Percentiles rank a stretch among this genome's conserved stretches.
Evolutionary conservation across 331 rosid genomes (phyloP).

Genomic region (Phaseolus coccineus): DNA sequence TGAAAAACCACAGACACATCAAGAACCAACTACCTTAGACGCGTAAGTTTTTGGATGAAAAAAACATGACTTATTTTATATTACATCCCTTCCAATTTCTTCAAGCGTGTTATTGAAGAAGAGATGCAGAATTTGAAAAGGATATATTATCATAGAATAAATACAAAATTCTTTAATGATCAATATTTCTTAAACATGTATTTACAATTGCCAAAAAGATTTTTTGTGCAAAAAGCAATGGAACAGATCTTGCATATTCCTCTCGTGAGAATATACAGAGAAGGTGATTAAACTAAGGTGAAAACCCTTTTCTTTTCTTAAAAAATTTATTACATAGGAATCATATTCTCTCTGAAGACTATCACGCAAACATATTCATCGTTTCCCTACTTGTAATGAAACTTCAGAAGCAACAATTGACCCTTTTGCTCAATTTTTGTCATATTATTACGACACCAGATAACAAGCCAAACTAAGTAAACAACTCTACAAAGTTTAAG

Average conservation of each 20-base stretch:
- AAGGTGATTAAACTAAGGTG: constrained; percentile 25
- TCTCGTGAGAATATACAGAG: constrained; percentile 30
- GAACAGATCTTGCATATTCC: constrained; percentile 40
- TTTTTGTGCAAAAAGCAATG: constrained; percentile 31
- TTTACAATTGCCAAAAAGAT: constrained; percentile 9
- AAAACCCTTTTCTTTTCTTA: constrained; percentile 14
- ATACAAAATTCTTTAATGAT: constrained; percentile 2
- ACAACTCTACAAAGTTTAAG: neutral
- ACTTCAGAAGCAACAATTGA: constrained; percentile 35
- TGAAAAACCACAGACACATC: too few species aligned
- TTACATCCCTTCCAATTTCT: neutral
- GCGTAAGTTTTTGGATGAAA: neutral
- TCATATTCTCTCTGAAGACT: constrained; percentile 38
- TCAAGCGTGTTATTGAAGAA: constrained; percentile 7
- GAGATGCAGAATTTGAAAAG: constrained; percentile 15
- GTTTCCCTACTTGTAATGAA: constrained; percentile 39
- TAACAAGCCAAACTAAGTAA: constrained; percentile 30
- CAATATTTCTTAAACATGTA: neutral
- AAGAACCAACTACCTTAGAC: too few species aligned
- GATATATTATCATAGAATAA: constrained; percentile 7
- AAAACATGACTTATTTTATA: neutral
- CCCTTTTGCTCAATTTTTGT: constrained; percentile 19
- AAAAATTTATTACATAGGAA: constrained; percentile 2
- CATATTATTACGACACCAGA: neutral
- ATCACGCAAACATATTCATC: constrained; percentile 38